Conservation (phyloP, 2,329 filamentous ascomycete genomes). For the Fonsecaea pedrosoi region DNA sequence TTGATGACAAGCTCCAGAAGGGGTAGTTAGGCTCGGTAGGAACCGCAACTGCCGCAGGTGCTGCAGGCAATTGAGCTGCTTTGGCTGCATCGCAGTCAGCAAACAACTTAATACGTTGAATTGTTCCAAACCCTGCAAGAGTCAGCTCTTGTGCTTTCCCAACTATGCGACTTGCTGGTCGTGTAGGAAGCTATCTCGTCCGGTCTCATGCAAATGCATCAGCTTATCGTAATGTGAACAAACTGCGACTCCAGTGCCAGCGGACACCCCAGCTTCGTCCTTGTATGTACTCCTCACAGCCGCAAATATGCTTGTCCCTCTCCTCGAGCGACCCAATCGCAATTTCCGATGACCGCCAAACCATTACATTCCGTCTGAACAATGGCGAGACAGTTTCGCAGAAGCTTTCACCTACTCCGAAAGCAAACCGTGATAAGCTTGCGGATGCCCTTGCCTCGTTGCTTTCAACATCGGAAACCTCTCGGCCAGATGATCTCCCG, state of each 20-base stretch:
- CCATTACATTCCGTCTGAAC: conserved; percentile 23
- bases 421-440: conserved; percentile 29
- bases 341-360: conserved; percentile 27
- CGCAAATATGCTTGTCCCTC: conserved; percentile 12
- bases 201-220: neutral
- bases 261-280: neutral
- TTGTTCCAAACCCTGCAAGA: neutral
- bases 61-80: neutral
- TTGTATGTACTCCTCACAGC: neutral
- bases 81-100: no score
- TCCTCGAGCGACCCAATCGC: conserved; percentile 22
- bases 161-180: conserved; percentile 1
- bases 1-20: neutral
- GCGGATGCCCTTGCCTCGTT: conserved; percentile 19
- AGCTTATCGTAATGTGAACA: conserved; percentile 2
- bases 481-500: neutral
- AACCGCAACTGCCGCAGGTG: neutral
- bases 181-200: conserved; percentile 1
- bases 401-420: conserved; percentile 29
- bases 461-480: conserved; percentile 15
- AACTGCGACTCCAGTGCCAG: neutral
- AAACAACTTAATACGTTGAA: neutral
- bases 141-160: neutral
- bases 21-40: neutral
- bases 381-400: conserved; percentile 24